phyloP scores from a whole-genome alignment of 345 rosid species.

The Hevea brasiliensis region DNA sequence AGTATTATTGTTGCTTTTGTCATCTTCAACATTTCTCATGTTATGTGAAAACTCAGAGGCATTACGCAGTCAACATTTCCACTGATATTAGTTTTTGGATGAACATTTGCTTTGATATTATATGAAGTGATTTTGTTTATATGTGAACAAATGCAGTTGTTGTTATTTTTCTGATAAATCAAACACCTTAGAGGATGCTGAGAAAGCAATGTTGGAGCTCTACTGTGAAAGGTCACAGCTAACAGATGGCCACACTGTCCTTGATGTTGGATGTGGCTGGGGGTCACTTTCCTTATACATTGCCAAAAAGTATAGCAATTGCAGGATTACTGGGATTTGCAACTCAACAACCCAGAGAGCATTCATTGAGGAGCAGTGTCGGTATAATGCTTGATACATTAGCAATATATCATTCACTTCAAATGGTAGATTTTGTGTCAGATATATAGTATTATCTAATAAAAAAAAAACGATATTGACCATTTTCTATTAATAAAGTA shows the following conservation, averaged over 20 bases:
- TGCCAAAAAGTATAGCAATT: conserved; percentile 62
- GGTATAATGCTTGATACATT: conserved; percentile 34
- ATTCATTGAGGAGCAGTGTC: conserved; percentile 57
- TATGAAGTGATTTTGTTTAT: neutral
- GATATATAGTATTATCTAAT: neutral
- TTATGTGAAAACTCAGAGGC: neutral
- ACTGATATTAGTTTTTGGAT: too few species aligned
- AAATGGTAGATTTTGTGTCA: neutral
- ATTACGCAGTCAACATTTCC: too few species aligned
- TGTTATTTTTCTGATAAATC: conserved; percentile 65
- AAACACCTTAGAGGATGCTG: conserved; percentile 73
- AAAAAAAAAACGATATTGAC: neutral
- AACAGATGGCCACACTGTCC: conserved; percentile 70
- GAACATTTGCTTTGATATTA: neutral
- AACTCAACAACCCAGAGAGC: conserved; percentile 78
- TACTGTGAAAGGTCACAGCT: conserved; percentile 68
- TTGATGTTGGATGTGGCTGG: conserved; percentile 94
- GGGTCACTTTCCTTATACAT: conserved; percentile 77
- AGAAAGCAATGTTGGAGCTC: conserved; percentile 67
- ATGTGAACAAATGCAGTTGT: conserved; percentile 40
- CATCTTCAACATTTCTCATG: neutral
- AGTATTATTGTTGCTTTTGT: too few species aligned
- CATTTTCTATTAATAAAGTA: neutral
- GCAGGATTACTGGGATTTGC: conserved; percentile 80
- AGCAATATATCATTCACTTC: neutral